These are phyloP conservation scores for Lycium barbarum DNA, from an alignment of 257 asterid species.

Conservation along the genomic window DNA sequence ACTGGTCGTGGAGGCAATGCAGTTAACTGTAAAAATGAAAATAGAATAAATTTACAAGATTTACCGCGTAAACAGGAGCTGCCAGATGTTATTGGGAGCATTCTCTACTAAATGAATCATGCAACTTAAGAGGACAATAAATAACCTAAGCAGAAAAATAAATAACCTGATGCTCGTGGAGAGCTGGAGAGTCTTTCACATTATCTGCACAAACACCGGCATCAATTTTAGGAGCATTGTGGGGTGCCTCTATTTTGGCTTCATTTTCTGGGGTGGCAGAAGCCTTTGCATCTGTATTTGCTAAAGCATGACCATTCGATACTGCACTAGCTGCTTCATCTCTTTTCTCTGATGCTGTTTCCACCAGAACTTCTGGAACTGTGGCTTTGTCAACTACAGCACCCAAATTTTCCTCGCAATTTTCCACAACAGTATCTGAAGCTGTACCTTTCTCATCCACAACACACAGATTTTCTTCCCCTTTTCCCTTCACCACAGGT, in stretches of 20 bases:
- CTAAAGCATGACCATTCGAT: background rate
- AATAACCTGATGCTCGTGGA: conserved; percentile 50
- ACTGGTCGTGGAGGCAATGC: conserved; percentile 42
- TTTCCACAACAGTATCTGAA: conserved; percentile 18
- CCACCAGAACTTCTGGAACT: conserved; percentile 29
- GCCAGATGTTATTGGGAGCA: conserved; percentile 4
- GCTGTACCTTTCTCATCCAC: conserved; percentile 26
- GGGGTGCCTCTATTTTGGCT: conserved; percentile 32
- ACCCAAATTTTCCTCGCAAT: conserved; percentile 11
- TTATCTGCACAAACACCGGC: conserved; percentile 23
- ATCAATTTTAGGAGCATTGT: conserved; percentile 33
- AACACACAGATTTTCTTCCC: conserved; percentile 6
- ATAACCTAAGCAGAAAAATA: conserved; percentile 46
- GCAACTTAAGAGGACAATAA: conserved; percentile 18
- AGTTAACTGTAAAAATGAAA: conserved; percentile 49
- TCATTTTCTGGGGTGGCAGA: conserved; percentile 29
- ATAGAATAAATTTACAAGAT: background rate
- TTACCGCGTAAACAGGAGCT: conserved; percentile 13
- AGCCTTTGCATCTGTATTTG: conserved; percentile 36
- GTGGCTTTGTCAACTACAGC: conserved; percentile 17
- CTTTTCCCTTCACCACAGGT: conserved; percentile 16
- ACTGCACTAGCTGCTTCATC: conserved; percentile 26
- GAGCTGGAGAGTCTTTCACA: conserved; percentile 43
- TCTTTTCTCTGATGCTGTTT: conserved; percentile 23
- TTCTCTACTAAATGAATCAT: conserved; percentile 5